Conservation (phyloP, 2,329 filamentous ascomycete genomes). For the Aspergillus calidoustus region DNA sequence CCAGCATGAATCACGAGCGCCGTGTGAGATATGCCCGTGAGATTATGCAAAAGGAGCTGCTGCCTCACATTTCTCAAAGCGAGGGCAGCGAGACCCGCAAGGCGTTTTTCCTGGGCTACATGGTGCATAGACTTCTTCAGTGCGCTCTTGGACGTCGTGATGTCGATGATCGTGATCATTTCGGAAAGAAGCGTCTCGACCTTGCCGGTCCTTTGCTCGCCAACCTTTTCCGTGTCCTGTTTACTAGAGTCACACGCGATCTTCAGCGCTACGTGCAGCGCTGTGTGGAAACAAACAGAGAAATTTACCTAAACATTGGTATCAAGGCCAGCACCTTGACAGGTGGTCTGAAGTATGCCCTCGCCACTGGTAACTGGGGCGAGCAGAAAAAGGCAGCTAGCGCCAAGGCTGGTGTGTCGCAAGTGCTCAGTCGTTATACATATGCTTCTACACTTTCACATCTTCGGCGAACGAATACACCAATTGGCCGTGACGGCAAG, state of each 20-base stretch:
- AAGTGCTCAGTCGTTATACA: slow-evolving; percentile 97
- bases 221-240: slow-evolving; percentile 92
- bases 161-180: slow-evolving; percentile 96
- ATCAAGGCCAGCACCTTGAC: slow-evolving; percentile 91
- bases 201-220: slow-evolving; percentile 91
- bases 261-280: slow-evolving; percentile 89
- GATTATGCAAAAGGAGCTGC: slow-evolving; percentile 93
- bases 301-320: slow-evolving; percentile 88
- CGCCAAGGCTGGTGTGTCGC: slow-evolving; percentile 94
- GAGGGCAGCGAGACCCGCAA: slow-evolving; percentile 95
- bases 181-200: slow-evolving; percentile 97
- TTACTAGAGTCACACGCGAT: slow-evolving; percentile 88
- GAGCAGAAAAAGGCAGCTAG: slow-evolving; percentile 98
- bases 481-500: slow-evolving; percentile 96
- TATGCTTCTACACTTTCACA: slow-evolving; percentile 96
- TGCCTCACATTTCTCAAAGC: slow-evolving; percentile 94
- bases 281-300: slow-evolving; percentile 84
- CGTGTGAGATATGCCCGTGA: slow-evolving; percentile 92
- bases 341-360: slow-evolving; percentile 92
- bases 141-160: slow-evolving; percentile 91
- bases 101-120: slow-evolving; percentile 97
- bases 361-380: slow-evolving; percentile 98
- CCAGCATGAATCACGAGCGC: slow-evolving; percentile 76
- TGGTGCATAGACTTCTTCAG: slow-evolving; percentile 95
- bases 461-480: slow-evolving; percentile 95